phyloP scores from a whole-genome alignment of 176 grass and related monocot species.

The Rhipidocladum racemiflorum region DNA sequence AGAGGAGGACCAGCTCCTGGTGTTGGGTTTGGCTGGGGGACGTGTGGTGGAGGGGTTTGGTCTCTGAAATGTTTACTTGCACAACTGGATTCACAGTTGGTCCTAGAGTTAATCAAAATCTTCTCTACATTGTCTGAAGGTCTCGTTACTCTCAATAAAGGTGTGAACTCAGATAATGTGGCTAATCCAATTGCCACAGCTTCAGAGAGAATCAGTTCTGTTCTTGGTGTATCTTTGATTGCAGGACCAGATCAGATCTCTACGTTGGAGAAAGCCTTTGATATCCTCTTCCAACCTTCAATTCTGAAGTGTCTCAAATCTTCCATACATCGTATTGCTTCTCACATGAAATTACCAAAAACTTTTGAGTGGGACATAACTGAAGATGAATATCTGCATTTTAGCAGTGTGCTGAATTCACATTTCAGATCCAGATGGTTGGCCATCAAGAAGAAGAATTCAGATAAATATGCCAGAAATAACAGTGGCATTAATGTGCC shows the following conservation, averaged over 20 bases:
- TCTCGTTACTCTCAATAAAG: constrained; percentile 7
- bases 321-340: constrained; percentile 51
- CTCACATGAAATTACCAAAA: constrained; percentile 40
- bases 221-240: constrained; percentile 60
- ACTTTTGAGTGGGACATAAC: constrained; percentile 57
- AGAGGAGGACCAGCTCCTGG: constrained; percentile 94
- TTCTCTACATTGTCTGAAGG: constrained; percentile 32
- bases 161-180: constrained; percentile 17
- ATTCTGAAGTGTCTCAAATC: constrained; percentile 71
- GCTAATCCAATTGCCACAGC: constrained; percentile 26
- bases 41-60: constrained; percentile 78
- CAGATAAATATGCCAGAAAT: constrained; percentile 41
- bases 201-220: constrained; percentile 65
- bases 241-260: constrained; percentile 62
- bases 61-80: constrained; percentile 63
- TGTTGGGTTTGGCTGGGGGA: constrained; percentile 94
- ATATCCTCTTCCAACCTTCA: constrained; percentile 56
- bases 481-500: constrained; percentile 1
- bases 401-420: constrained; percentile 63
- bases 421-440: constrained; percentile 91
- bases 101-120: constrained; percentile 65
- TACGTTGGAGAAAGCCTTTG: constrained; percentile 63
- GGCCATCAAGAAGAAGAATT: constrained; percentile 61
- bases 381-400: constrained; percentile 72
- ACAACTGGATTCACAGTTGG: constrained; percentile 66